A percentile compares a stretch with the other conserved stretches of the same genome.
Evolutionary conservation across 1,284 basidiomycete species (phyloP).

Genomic region (Pterulicium gracile): DNA sequence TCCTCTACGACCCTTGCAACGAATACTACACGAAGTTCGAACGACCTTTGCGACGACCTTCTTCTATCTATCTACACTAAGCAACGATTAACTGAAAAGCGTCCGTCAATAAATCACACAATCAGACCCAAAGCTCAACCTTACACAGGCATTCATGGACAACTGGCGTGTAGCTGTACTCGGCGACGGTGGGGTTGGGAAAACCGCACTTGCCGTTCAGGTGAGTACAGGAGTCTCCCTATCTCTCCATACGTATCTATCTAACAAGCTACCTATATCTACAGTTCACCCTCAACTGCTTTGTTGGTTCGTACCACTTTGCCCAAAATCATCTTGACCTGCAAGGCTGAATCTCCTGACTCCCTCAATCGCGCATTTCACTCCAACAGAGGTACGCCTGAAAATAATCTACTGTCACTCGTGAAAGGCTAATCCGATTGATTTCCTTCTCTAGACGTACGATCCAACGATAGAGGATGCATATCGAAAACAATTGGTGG

Average conservation of each 20-base stretch:
- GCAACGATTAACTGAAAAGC: background rate
- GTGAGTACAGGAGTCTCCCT: constrained; percentile 33
- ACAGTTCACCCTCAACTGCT: constrained; percentile 88
- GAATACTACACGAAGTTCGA: no score
- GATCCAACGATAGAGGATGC: constrained; percentile 94
- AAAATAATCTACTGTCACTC: no score
- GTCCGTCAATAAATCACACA: no score
- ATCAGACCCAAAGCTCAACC: background rate
- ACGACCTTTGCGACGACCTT: background rate
- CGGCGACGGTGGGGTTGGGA: constrained; percentile 96
- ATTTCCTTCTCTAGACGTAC: constrained; percentile 47
- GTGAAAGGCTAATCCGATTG: constrained; percentile 8
- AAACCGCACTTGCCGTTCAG: constrained; percentile 94
- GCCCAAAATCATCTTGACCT: no score
- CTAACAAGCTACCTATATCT: constrained; percentile 10
- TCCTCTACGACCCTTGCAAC: no score
- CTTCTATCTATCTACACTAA: background rate
- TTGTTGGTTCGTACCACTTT: constrained; percentile 56
- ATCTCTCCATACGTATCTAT: constrained; percentile 5
- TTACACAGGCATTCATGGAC: no score
- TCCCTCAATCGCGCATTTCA: no score
- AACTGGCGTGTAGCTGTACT: constrained; percentile 90
- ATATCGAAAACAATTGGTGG: constrained; percentile 85
- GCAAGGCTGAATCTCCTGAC: no score
- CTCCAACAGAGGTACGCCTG: no score